Percentiles rank a stretch among this genome's conserved stretches.
phyloP scores from a whole-genome alignment of 208 protist genomes.

The Acanthamoeba castellanii region DNA sequence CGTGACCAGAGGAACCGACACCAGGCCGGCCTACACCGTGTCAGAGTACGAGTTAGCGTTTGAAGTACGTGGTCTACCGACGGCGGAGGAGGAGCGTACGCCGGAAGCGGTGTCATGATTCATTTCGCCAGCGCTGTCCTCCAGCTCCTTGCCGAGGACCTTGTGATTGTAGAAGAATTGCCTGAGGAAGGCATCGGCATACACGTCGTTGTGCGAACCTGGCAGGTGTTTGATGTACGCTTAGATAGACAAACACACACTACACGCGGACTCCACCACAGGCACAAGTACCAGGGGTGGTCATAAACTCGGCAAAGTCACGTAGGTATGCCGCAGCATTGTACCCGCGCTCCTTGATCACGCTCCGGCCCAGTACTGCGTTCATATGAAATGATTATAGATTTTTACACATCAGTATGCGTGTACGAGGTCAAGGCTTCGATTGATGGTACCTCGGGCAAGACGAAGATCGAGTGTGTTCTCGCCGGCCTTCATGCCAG shows the following conservation, averaged over 20 bases:
- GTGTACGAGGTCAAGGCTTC: not conserved
- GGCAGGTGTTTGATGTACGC: not conserved
- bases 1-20: not conserved
- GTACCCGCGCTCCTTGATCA: slow-evolving; percentile 43
- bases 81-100: not conserved
- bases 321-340: slow-evolving; percentile 36
- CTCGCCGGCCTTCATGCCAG: slow-evolving; percentile 45
- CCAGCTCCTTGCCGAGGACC: not conserved
- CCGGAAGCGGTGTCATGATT: slow-evolving; percentile 30
- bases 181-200: slow-evolving; percentile 66
- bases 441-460: not conserved
- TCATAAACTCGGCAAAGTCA: slow-evolving; percentile 75
- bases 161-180: slow-evolving; percentile 66
- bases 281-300: slow-evolving; percentile 26
- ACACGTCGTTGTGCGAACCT: slow-evolving; percentile 73
- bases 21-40: not conserved
- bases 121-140: slow-evolving; percentile 35
- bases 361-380: slow-evolving; percentile 49
- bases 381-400: not conserved
- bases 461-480: slow-evolving; percentile 54
- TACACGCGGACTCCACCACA: not conserved
- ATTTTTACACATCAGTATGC: not conserved
- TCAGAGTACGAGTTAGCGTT: not conserved
- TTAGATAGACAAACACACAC: not conserved
- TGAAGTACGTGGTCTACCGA: not conserved